phyloP scores from a whole-genome alignment of 805 yeast species.

The Hanseniaspora pseudoguilliermondii region DNA sequence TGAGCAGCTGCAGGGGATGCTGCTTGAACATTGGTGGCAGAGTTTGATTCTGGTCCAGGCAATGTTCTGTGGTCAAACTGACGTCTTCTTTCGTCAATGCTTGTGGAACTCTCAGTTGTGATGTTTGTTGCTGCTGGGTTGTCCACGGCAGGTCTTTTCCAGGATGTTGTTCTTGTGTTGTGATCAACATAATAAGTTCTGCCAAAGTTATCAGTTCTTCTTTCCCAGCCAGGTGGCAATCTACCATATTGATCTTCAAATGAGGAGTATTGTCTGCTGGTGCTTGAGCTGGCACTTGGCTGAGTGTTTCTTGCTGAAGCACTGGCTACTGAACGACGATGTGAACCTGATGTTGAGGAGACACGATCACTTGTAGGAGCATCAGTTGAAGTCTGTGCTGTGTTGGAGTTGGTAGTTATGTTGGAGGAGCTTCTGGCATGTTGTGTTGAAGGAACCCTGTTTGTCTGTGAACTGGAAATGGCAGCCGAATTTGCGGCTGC shows the following conservation, averaged over 20 bases:
- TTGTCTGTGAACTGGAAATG: background rate
- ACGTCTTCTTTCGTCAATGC: conserved; percentile 76
- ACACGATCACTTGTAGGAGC: background rate
- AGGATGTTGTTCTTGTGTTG: conserved; percentile 94
- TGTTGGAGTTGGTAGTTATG: background rate
- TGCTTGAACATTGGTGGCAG: conserved; percentile 31
- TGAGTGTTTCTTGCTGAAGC: conserved; percentile 19
- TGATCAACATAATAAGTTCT: conserved; percentile 97
- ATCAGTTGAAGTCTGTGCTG: background rate
- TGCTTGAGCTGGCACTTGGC: conserved; percentile 14
- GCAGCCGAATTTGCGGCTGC: background rate
- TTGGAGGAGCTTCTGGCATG: background rate
- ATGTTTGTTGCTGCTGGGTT: conserved; percentile 40
- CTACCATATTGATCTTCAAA: conserved; percentile 96
- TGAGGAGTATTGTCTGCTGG: conserved; percentile 63
- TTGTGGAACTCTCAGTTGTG: conserved; percentile 40
- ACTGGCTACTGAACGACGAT: conserved; percentile 15
- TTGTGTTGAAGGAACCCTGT: background rate
- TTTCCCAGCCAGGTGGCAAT: conserved; percentile 97
- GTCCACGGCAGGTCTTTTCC: conserved; percentile 88
- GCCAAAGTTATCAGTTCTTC: conserved; percentile 94
- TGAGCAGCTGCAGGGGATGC: conserved; percentile 32
- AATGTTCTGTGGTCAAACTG: conserved; percentile 83
- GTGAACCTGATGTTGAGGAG: conserved; percentile 5
- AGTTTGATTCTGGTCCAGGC: conserved; percentile 50